Evolutionary conservation across 2,329 filamentous ascomycete genomes (phyloP), one percentile per base, ranked within the genome.

Genomic region (Colletotrichum gigasporum): DNA sequence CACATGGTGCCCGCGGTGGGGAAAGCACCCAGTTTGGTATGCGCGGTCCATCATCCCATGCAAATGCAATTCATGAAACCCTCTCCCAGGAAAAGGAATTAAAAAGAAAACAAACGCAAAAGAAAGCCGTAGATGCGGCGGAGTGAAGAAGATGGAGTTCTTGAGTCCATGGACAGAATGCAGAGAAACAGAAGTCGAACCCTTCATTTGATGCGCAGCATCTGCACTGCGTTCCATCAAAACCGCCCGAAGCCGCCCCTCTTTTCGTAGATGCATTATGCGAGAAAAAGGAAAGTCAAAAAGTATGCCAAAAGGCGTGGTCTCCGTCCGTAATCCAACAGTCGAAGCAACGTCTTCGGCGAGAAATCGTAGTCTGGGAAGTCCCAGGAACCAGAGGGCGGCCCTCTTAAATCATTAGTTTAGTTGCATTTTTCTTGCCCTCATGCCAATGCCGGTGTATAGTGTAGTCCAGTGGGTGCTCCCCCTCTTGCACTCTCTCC

Each of bases 51-150:
- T 35, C 35, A 52, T 63, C 50, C 63, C 20, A 65, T 56, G 58
- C 58, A 65, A 65, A 65, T 65, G 58, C 58, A 65, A 32, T 57
- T 60, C 58, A 30, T 65, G 56, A 54, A 48, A 62, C 39, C 26
- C 20, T 12, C 30, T 12, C 18, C 44, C 24, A 20, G 34, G 14
- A 30, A 28, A 56, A 32, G 18, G 26, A 10, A 34, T n/a, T n/a
- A 44, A 16, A 35, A 30, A 37, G 47, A 34, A 42, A 45, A 45
- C 24, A 41, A 18, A 57, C 35, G 18, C 5, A 35, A 41, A 16
- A 41, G 42, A 34, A 35, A 37, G 47, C 37, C 41, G 28, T 41
- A 60, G 16, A 52, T 52, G 47, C 32, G 41, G n/a, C 34, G 39
- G 55, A 26, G 32, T 20, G 12, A 24, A 37, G 20, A 9, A 63